phyloP scores from a whole-genome alignment of 2,329 filamentous ascomycete genomes.

The Aureobasidium sp. region DNA sequence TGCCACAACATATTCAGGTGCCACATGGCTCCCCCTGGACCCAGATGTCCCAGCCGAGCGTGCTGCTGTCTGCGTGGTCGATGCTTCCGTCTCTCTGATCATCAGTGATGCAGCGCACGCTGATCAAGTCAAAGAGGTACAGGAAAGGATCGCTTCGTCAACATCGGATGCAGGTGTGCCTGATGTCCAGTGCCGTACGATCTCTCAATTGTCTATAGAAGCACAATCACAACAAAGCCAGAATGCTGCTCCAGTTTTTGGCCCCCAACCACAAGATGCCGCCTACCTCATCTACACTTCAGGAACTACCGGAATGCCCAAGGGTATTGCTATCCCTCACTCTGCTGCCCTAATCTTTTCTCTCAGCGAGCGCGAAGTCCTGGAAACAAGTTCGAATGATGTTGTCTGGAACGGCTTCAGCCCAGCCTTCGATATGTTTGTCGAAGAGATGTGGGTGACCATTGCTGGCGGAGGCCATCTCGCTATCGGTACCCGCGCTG shows the following conservation, averaged over 20 bases:
- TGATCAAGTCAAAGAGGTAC: background rate
- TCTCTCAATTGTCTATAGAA: background rate
- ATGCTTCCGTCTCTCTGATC: background rate
- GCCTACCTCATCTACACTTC: slow-evolving; percentile 61
- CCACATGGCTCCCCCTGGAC: background rate
- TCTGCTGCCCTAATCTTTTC: background rate
- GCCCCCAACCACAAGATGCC: background rate
- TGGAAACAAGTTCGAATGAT: background rate
- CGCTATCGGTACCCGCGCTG: background rate
- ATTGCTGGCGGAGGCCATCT: slow-evolving; percentile 1
- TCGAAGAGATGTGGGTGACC: slow-evolving; percentile 4
- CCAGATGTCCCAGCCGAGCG: background rate
- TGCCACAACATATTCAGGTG: background rate
- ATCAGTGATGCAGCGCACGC: background rate
- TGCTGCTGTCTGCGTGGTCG: background rate
- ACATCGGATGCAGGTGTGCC: background rate
- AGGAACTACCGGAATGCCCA: slow-evolving; percentile 78
- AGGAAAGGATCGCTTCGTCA: background rate
- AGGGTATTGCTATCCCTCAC: slow-evolving; percentile 44
- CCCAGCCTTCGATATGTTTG: slow-evolving; percentile 3
- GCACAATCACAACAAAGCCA: background rate
- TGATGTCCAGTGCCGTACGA: background rate
- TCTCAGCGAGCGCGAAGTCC: background rate
- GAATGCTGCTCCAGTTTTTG: background rate
- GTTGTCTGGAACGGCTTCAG: background rate